A percentile compares a stretch with the other conserved stretches of the same genome.
These are phyloP conservation scores for Fusarium irregulare DNA, from an alignment of 2,329 filamentous ascomycete species.

Conservation along the genomic window DNA sequence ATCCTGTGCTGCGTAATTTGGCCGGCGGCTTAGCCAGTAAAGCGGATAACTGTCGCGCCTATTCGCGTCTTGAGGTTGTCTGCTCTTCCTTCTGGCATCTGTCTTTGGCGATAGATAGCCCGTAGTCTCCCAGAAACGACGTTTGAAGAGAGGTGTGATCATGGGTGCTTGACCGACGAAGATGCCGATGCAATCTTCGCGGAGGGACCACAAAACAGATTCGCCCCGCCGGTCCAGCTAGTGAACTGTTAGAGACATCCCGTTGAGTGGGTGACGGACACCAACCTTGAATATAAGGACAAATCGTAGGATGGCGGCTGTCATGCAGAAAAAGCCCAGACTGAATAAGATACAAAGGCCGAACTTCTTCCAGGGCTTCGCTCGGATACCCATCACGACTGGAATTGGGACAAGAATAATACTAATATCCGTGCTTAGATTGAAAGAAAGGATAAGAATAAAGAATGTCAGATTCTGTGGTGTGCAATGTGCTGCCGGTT, in stretches of 20 bases:
- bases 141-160: slow-evolving; percentile 46
- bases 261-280: too few relatives aligned
- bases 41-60: slow-evolving; percentile 14
- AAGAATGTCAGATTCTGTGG: slow-evolving; percentile 50
- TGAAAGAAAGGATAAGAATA: slow-evolving; percentile 49
- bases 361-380: slow-evolving; percentile 46
- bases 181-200: slow-evolving; percentile 54
- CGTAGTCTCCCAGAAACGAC: slow-evolving; percentile 40
- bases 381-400: slow-evolving; percentile 47
- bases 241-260: too few relatives aligned
- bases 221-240: slow-evolving; percentile 32
- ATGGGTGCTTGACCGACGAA: slow-evolving; percentile 53
- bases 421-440: slow-evolving; percentile 50
- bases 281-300: slow-evolving; percentile 44
- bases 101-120: background rate
- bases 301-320: slow-evolving; percentile 44
- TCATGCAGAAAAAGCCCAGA: slow-evolving; percentile 50
- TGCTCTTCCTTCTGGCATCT: background rate
- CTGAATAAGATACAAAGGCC: slow-evolving; percentile 50
- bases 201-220: slow-evolving; percentile 53
- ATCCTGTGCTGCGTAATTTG: background rate
- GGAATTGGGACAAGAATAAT: slow-evolving; percentile 53
- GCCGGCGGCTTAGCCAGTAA: background rate
- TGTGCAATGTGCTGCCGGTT: slow-evolving; percentile 45
- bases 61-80: background rate